Evolutionary conservation across 225 moss, liverwort and hornwort species (phyloP), one percentile per base, ranked within the genome.

Genomic region (Pseudoscleropodium purum): DNA sequence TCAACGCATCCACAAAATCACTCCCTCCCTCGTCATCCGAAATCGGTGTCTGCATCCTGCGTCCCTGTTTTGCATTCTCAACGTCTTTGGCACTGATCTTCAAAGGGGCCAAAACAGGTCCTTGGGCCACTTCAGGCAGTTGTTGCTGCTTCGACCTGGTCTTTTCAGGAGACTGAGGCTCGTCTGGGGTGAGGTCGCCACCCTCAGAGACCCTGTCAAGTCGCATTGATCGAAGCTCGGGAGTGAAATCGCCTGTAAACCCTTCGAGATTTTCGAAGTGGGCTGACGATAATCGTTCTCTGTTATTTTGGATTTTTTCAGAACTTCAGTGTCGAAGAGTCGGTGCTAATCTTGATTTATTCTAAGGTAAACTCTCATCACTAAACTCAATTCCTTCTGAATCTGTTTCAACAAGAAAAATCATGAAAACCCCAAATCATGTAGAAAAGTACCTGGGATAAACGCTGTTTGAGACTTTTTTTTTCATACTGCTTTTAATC

Each of bases 241-340:
- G 86, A 84, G 93, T 93, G 87, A 94, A 94, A 89, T 93, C 91
- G 83, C 93, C 94, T 65, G 93, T 92, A 89, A 94, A 94, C 85
- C 93, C 94, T 88, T 93, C 94, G 87, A 93, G 91, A 89, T 94
- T 94, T 79, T 94, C 93, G 72, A 94, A 93, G 81, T 89, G 93
- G 77, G 93, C 90, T 78, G 94, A 92, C 86, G 91, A 92, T 91
- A 94, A 91, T 88, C 92, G 92, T 88, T 94, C 94, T 91, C 94
- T 94, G 94, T 92, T 89, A 91, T 91, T 90, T 91, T 79, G 90
- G 74, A 90, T 91, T 88, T 78, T 52, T 64, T 84, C 93, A 93
- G 74, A 91, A 83, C 89, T 91, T 91, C 91, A 91, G 89, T 87
- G 91, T 37, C 52, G 78, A 79, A 64, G 68, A 79, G 85, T 70